A percentile compares a stretch with the other conserved stretches of the same genome.
phyloP scores from a whole-genome alignment of 345 rosid species.

The Citrus mangshanensis region DNA sequence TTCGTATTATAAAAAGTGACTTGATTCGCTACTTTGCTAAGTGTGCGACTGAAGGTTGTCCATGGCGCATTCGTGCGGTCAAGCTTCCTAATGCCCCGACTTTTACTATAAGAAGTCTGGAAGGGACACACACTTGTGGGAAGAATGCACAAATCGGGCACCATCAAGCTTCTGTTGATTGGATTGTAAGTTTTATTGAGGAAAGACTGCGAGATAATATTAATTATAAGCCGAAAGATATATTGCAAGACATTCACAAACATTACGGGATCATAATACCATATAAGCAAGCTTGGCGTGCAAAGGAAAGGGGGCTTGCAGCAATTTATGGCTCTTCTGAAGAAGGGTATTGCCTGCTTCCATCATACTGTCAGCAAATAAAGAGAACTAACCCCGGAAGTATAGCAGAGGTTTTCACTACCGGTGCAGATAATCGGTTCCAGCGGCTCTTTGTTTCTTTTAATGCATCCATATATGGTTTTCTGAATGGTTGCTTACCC shows the following conservation, averaged over 20 bases:
- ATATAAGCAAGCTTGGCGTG: slow-evolving; percentile 64
- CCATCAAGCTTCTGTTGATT: slow-evolving; percentile 61
- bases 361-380: slow-evolving; percentile 45
- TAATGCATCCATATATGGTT: slow-evolving; percentile 40
- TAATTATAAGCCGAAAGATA: slow-evolving; percentile 60
- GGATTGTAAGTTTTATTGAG: slow-evolving; percentile 57
- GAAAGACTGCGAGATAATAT: slow-evolving; percentile 41
- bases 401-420: slow-evolving; percentile 42
- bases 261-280: slow-evolving; percentile 52
- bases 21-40: slow-evolving; percentile 50
- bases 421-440: slow-evolving; percentile 46
- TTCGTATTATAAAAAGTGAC: slow-evolving; percentile 50
- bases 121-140: slow-evolving; percentile 49
- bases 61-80: slow-evolving; percentile 56
- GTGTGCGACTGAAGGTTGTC: slow-evolving; percentile 58
- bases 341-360: slow-evolving; percentile 56
- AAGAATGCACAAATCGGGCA: slow-evolving; percentile 51
- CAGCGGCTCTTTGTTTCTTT: slow-evolving; percentile 49
- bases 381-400: slow-evolving; percentile 50
- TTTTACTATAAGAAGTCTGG: slow-evolving; percentile 50
- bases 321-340: slow-evolving; percentile 64
- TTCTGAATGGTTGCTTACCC: slow-evolving; percentile 54
- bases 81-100: slow-evolving; percentile 48
- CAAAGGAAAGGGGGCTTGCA: slow-evolving; percentile 60
- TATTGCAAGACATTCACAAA: slow-evolving; percentile 47